Percentiles rank a stretch among this genome's conserved stretches.
phyloP scores from a whole-genome alignment of 148 eudicot genomes.

The Cornus kousa region DNA sequence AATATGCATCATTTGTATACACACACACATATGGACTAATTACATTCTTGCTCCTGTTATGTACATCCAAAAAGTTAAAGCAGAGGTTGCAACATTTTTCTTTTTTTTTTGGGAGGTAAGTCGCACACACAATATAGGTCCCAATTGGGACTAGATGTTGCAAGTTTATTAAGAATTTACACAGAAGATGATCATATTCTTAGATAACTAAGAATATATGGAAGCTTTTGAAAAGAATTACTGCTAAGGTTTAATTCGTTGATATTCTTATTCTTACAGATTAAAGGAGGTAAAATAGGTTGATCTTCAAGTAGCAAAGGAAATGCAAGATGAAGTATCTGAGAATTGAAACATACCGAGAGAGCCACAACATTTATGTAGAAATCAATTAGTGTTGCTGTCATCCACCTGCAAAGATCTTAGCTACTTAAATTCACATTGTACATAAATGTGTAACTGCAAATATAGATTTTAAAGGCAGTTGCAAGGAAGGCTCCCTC shows the following conservation, averaged over 20 bases:
- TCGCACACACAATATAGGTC: too few relatives aligned
- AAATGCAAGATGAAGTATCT: neutral
- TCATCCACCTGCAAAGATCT: slow-evolving; percentile 69
- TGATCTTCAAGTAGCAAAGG: neutral
- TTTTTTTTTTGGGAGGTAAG: too few relatives aligned
- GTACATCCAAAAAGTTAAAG: neutral
- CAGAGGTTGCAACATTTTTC: too few relatives aligned
- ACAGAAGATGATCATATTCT: neutral
- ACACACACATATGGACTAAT: neutral
- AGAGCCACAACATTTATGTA: slow-evolving; percentile 69
- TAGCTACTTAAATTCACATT: slow-evolving; percentile 2
- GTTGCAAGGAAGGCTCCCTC: neutral
- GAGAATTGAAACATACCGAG: slow-evolving; percentile 45
- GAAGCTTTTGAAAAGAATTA: neutral
- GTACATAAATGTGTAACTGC: neutral
- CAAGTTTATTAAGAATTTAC: neutral
- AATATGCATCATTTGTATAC: neutral
- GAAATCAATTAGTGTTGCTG: slow-evolving; percentile 82
- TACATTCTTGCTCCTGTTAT: neutral
- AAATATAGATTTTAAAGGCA: neutral
- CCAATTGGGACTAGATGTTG: neutral
- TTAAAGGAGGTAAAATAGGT: neutral
- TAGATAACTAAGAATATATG: neutral
- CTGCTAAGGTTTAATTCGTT: neutral
- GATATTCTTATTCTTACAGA: neutral